Conservation (phyloP, 2,329 filamentous ascomycete genomes). For the Alternaria sp. region DNA sequence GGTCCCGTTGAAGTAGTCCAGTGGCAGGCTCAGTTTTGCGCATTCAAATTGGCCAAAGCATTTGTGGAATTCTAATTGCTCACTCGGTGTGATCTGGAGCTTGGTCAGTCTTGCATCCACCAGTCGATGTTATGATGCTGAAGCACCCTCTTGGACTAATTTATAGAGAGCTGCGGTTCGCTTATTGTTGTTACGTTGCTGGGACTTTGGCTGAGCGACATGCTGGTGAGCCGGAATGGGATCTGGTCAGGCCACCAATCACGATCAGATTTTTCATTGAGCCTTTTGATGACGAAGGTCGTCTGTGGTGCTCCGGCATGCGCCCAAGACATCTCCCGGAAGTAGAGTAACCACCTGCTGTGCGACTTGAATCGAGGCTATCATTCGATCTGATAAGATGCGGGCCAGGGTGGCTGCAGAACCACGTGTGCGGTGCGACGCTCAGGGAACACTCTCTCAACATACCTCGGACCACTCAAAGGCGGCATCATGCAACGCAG, state of each 20-base stretch:
- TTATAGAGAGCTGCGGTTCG: background rate
- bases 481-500: slow-evolving; percentile 1
- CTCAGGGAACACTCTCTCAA: slow-evolving; percentile 9
- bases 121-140: background rate
- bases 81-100: slow-evolving; percentile 30
- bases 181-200: background rate
- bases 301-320: background rate
- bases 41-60: slow-evolving; percentile 44
- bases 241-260: background rate
- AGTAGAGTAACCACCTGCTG: slow-evolving; percentile 2
- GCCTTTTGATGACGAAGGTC: background rate
- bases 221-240: background rate
- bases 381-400: slow-evolving; percentile 12
- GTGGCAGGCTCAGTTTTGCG: slow-evolving; percentile 43
- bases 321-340: background rate
- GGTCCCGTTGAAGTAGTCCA: slow-evolving; percentile 48
- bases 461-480: slow-evolving; percentile 35
- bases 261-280: background rate
- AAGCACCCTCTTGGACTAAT: background rate
- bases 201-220: background rate
- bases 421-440: slow-evolving; percentile 3
- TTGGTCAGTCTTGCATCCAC: slow-evolving; percentile 17
- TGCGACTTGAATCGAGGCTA: background rate
- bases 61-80: slow-evolving; percentile 37
- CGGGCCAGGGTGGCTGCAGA: slow-evolving; percentile 2